Evolutionary conservation across 176 grass and related monocot species (phyloP), one percentile per base, ranked within the genome.

Genomic region (Olyra latifolia): DNA sequence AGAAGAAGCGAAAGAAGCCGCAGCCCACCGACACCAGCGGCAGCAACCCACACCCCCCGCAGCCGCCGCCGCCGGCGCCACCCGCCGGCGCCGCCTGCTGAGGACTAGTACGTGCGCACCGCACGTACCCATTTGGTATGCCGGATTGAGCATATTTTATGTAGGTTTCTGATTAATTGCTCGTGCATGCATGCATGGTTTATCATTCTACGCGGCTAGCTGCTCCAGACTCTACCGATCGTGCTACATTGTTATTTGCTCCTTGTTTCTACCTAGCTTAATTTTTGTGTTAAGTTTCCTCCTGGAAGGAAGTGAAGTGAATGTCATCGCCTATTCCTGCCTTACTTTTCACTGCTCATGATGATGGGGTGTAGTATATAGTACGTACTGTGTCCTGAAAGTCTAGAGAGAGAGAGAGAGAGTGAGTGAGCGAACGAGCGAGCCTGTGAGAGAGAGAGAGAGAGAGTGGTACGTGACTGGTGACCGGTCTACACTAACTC

Each of bases 1-100:
- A 89, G 78, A 89, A 85, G 83, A 89, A 89, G 83, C 87, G 87
- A 66, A 89, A 89, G 87, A 89, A 89, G 62, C 23, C 78, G 83
- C 58, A 52, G 64, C 72, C 27, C 29, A 24, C n/a, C 1, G 71
- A 81, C 9, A 32, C 43, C 2, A 39, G 78, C 17, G 45, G 72
- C 15, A 11, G 54, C 32, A 50, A 38, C 16, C 2, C 48, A 25
- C 40, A 28, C 10, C 73, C 59, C 7, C 84, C 73, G 45, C 80
- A 44, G 24, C 48, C 75, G 3, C 81, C 87, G 0, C 86, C 86
- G 8, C 40, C 85, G 0, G 75, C 74, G 17, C 86, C 86, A 41
- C 1, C 88, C 13, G 88, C 88, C 42, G 87, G 82, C 22, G 88
- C 88, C 12, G 72, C 74, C 30, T 82, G 88, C 88, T 89, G 78